Percentiles rank a stretch among this genome's conserved stretches.
Conservation (phyloP, 495 filamentous ascomycete species). For the Aspergillus homomorphus region DNA sequence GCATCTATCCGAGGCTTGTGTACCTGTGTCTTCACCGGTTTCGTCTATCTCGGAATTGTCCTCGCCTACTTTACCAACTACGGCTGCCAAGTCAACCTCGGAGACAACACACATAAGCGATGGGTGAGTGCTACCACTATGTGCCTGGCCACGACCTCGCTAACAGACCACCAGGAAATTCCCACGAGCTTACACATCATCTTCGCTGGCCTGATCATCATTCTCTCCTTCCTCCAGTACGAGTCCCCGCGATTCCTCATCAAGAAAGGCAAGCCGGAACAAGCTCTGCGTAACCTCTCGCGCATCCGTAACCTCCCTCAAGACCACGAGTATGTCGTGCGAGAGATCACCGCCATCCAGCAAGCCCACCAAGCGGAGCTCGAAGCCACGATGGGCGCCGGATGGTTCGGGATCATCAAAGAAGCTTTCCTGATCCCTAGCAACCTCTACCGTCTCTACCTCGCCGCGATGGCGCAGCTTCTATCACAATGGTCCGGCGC, state of each 20-base stretch:
- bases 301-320: constrained; percentile 39
- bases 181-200: constrained; percentile 70
- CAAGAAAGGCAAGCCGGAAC: constrained; percentile 52
- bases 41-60: constrained; percentile 49
- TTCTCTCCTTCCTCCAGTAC: constrained; percentile 60
- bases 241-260: constrained; percentile 65
- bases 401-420: constrained; percentile 52
- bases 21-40: constrained; percentile 63
- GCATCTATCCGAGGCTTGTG: constrained; percentile 63
- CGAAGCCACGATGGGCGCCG: constrained; percentile 57
- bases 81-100: constrained; percentile 55
- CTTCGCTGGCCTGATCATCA: constrained; percentile 64
- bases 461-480: constrained; percentile 57
- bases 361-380: constrained; percentile 67
- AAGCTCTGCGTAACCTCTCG: constrained; percentile 46
- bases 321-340: constrained; percentile 45
- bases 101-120: constrained; percentile 53
- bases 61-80: constrained; percentile 53
- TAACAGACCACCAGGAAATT: constrained; percentile 48
- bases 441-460: constrained; percentile 63
- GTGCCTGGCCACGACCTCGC: constrained; percentile 19
- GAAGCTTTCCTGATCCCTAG: constrained; percentile 58
- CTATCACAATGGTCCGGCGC: constrained; percentile 70
- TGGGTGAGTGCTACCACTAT: constrained; percentile 43
- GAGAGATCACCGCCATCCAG: constrained; percentile 61